Base-by-base conservation (phyloP, 1,139 yeast genomes). In the Saccharomyces hybrid region DNA sequence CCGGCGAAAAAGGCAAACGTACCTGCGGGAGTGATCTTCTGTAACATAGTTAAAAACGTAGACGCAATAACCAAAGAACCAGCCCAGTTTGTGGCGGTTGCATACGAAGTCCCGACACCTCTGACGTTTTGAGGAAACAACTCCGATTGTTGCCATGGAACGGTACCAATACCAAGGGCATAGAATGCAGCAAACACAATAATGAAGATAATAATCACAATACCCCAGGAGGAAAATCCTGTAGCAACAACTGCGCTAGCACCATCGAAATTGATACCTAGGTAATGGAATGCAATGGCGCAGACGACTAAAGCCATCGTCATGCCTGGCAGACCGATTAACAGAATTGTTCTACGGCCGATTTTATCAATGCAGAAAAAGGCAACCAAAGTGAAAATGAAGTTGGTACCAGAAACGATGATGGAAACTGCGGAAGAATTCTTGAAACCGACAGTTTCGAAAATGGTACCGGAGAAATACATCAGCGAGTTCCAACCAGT, bases 101-200 rank as follows among this genome's bases (percentile, higher is more conserved):
- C 91, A 64, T 82, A 85, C 62, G 96, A 87, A 2, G 90, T 85
- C 56, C 98, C 99, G 48, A 89, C 79, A 54, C 97, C 95, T 70
- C 99, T 82, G 46, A 91, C 97, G 60, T 83, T 81, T 76, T 90
- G 96, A 27, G 97, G 93, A 75, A 91, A 89, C 64, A 90, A 75
- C 72, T 91, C 99, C 52, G 93, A 88, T 67, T 95, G 98, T 66
- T 93, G 96, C 99, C 99, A 91, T 51, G 99, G 98, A 58, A 89
- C 91, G 68, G 91, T 89, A 72, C 99, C 99, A 62, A 90, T 88
- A 63, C 98, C 98, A 60, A 88, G 76, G 48, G 97, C 96, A 69
- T 90, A 91, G 58, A 86, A 83, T 5, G 96, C 96, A 52, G 90
- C 97, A 67, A 80, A 93, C 54, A 82, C 70, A 62, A 91, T 88